Percentiles rank a stretch among this genome's conserved stretches.
phyloP scores from a whole-genome alignment of 2,329 filamentous ascomycete species.

The Pseudocercospora macadamiae region DNA sequence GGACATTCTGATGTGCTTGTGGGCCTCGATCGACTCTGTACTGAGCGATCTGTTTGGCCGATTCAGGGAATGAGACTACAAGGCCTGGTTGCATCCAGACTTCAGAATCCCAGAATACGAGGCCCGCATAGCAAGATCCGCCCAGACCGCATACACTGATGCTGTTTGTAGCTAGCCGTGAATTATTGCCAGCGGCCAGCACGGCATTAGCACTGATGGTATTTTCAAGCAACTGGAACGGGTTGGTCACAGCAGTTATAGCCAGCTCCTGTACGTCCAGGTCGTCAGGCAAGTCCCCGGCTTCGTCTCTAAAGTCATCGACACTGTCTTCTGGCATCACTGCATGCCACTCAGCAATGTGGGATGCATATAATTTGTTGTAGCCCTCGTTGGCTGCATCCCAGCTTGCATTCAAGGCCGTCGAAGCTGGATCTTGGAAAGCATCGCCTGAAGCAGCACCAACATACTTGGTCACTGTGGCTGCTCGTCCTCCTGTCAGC shows the following conservation, averaged over 20 bases:
- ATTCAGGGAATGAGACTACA: conserved; percentile 64
- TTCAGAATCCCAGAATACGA: conserved; percentile 69
- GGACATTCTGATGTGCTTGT: conserved; percentile 64
- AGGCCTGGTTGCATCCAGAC: conserved; percentile 71
- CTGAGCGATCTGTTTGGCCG: conserved; percentile 65
- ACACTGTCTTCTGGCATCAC: conserved; percentile 65
- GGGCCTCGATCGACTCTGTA: conserved; percentile 62
- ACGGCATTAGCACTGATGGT: conserved; percentile 59
- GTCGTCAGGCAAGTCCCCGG: conserved; percentile 61
- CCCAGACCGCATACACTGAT: conserved; percentile 69
- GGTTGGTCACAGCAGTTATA: conserved; percentile 58
- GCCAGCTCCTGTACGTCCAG: conserved; percentile 60
- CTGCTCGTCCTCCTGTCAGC: conserved; percentile 56
- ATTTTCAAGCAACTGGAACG: conserved; percentile 61
- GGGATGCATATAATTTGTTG: conserved; percentile 56
- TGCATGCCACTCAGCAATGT: conserved; percentile 63
- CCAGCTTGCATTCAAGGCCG: conserved; percentile 59
- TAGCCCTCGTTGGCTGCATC: conserved; percentile 59
- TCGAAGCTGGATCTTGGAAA: conserved; percentile 59
- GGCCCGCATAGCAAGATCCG: conserved; percentile 68
- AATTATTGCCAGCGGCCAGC: conserved; percentile 50
- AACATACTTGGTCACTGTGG: conserved; percentile 67
- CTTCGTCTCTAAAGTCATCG: conserved; percentile 62
- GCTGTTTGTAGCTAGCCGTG: conserved; percentile 62
- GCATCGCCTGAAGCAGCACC: conserved; percentile 71